Base-by-base conservation (phyloP, 1,139 yeast genomes). In the Saccharomyces hybrid region DNA sequence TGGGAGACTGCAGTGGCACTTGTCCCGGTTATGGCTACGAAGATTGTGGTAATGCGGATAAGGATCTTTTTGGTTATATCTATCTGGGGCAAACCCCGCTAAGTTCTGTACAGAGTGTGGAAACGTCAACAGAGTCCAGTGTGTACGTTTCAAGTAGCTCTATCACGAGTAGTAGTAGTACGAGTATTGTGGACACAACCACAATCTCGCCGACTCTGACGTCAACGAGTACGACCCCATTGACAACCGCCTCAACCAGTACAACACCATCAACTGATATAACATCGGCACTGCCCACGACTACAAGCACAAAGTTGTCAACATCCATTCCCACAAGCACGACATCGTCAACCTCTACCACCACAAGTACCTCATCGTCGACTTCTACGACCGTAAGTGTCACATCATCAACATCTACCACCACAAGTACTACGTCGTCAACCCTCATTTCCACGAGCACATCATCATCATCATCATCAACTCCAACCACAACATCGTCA, bases 21-120 rank as follows among this genome's bases (percentile, higher is more conserved):
- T 64, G 68, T 52, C 65, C 66, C 2, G 68, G 68, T 5, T 61
- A 60, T 52, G 54, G 53, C 9, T 19, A 49, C 23, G 57, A 57
- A 34, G 55, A 58, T 38, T 64, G 68, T 53, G 68, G 67, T 2
- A 57, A 56, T 26, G 41, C 47, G 14, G 48, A 53, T 7, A 41
- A 52, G 26, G 55, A 51, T 2, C 50, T 57, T 4, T 62, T 56
- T 44, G 65, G 66, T 11, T 62, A 62, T 52, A 53, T 62, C 5
- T 54, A 55, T 38, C 47, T 60, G 47, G 58, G 60, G 16, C 28
- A 48, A 7, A 53, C 54, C 14, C 29, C 49, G 13, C 38, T 48
- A n/a, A 54, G 56, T 42, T 38, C 55, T 3, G 5, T 38, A 19
- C n/a, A 38, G 6, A 38, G 44, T 19, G 25, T 9, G 44, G 44